phyloP scores from a whole-genome alignment of 1,284 basidiomycete genomes.

The Ceratobasidium sp. region DNA sequence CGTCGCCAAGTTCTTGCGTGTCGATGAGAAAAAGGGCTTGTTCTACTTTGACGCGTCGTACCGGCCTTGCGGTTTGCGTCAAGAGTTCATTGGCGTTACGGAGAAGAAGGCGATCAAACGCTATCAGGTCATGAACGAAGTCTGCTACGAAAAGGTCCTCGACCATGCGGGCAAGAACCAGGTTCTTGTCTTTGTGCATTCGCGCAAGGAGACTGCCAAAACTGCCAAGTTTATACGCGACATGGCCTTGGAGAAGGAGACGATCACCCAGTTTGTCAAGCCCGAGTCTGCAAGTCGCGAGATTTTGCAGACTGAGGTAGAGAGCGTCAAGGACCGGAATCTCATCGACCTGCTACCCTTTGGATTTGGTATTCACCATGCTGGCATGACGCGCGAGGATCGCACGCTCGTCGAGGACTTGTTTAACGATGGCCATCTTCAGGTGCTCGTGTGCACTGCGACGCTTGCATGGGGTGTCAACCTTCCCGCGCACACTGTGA shows the following conservation, averaged over 20 bases:
- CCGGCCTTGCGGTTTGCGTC: constrained; percentile 92
- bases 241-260: constrained; percentile 95
- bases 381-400: constrained; percentile 97
- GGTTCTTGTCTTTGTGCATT: constrained; percentile 96
- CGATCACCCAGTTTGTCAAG: constrained; percentile 92
- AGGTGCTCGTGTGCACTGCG: constrained; percentile 96
- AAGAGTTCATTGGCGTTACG: constrained; percentile 97
- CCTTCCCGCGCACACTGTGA: constrained; percentile 95
- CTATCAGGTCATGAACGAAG: constrained; percentile 98
- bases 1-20: constrained; percentile 97
- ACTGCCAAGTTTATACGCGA: constrained; percentile 95
- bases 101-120: constrained; percentile 99
- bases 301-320: constrained; percentile 84
- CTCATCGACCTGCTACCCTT: constrained; percentile 92
- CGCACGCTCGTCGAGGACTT: constrained; percentile 93
- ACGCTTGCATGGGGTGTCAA: constrained; percentile 99
- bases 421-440: constrained; percentile 90
- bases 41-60: constrained; percentile 98
- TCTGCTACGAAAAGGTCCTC: constrained; percentile 98
- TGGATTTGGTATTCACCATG: constrained; percentile 97
- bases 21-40: constrained; percentile 89
- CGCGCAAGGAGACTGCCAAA: constrained; percentile 97
- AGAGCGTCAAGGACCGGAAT: constrained; percentile 83
- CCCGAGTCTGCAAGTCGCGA: constrained; percentile 88
- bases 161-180: constrained; percentile 92